Evolutionary conservation across 495 filamentous ascomycete species (phyloP).

Genomic region (Saxophila tyrrhenica): DNA sequence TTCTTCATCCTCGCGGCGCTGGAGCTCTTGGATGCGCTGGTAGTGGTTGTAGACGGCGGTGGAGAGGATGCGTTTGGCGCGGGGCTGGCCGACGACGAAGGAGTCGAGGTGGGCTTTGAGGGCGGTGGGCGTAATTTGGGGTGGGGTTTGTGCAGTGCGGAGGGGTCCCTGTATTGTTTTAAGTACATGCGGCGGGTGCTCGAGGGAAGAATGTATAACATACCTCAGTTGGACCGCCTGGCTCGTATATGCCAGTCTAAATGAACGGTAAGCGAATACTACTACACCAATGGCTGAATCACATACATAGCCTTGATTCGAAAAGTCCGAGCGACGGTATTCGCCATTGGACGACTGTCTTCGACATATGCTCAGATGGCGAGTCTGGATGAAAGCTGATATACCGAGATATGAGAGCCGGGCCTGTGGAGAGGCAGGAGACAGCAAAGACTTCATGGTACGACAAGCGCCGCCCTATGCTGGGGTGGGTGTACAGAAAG

Average conservation of each 20-base stretch:
- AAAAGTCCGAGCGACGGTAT: conserved; percentile 53
- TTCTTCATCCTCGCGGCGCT: conserved; percentile 65
- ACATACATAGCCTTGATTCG: conserved; percentile 33
- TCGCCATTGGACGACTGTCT: conserved; percentile 35
- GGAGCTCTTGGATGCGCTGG: conserved; percentile 68
- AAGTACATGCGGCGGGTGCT: no score
- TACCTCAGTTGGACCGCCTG: conserved; percentile 1
- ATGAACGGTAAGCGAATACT: no score
- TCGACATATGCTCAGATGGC: conserved; percentile 8
- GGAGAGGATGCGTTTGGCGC: conserved; percentile 89
- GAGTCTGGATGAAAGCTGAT: conserved; percentile 23
- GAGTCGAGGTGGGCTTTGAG: conserved; percentile 89
- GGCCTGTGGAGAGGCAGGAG: conserved; percentile 22
- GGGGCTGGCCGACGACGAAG: conserved; percentile 91
- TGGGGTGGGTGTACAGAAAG: no score
- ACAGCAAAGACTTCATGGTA: not conserved
- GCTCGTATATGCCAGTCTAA: conserved; percentile 56
- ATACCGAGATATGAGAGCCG: conserved; percentile 33
- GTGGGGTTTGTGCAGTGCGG: conserved; percentile 19
- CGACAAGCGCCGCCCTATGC: no score
- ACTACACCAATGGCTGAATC: not conserved
- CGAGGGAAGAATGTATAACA: not conserved
- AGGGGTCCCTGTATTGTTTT: conserved; percentile 27
- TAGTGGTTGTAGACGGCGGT: conserved; percentile 97
- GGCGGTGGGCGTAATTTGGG: conserved; percentile 57